phyloP scores from a whole-genome alignment of 805 yeast species.

The Metschnikowia koreensis region DNA sequence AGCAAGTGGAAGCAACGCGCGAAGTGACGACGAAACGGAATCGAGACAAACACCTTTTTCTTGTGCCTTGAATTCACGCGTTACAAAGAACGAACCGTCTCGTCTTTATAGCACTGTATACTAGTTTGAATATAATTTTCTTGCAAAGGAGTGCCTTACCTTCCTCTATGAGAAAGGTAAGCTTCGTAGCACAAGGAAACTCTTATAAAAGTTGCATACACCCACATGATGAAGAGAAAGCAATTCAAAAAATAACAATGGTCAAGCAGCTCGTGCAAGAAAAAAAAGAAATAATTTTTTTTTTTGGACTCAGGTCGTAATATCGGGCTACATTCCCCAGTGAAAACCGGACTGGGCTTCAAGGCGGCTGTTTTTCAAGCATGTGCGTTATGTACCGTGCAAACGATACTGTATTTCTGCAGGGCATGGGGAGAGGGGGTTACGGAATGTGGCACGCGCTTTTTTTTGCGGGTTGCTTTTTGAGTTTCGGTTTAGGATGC shows the following conservation, averaged over 20 bases:
- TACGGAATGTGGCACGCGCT: background rate
- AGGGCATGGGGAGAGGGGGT: background rate
- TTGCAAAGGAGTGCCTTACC: background rate
- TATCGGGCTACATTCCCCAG: background rate
- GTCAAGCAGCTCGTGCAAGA: background rate
- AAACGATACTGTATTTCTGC: background rate
- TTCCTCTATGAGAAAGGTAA: background rate
- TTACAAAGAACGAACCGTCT: background rate
- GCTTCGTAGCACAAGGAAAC: background rate
- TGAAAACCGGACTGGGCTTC: background rate
- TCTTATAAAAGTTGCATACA: too few species aligned
- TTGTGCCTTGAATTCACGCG: background rate
- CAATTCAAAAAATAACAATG: background rate
- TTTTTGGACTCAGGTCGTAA: background rate
- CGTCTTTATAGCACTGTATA: slow-evolving; percentile 1
- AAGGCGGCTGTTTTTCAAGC: background rate
- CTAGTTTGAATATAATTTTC: background rate
- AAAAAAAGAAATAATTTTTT: too few species aligned
- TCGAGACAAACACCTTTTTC: background rate
- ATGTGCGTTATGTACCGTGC: background rate
- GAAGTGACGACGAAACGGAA: background rate
- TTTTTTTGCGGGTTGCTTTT: background rate
- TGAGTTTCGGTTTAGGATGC: background rate
- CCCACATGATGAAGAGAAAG: background rate
- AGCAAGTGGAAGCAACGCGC: background rate